Evolutionary conservation across 257 asterid genomes (phyloP), one percentile per base, ranked within the genome.

Genomic region (Sherardia arvensis): DNA sequence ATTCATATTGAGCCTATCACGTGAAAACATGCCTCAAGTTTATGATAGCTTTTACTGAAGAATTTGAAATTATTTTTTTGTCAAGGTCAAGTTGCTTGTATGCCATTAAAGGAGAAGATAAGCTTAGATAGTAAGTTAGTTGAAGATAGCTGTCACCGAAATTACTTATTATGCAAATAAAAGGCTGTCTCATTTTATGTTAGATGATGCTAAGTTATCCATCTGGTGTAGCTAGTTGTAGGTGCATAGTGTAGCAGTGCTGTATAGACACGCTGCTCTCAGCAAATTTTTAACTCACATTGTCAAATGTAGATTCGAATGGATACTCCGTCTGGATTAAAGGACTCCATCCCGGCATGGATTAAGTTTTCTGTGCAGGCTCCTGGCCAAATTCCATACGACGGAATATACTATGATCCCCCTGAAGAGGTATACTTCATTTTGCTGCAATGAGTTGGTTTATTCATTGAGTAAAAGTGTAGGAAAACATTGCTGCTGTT

Each of bases 281-380:
- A 8, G 48, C 64, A 59, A 57, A 53, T 45, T 66, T n/a, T 54
- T 23, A 4, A 43, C 61, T 64, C 66, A 23, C 43, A 45, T 66
- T n/a, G 69, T 73, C 53, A 59, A 73, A 70, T 85, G 78, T 69
- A 93, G 99, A 83, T 93, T 73, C 99, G 99, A 32, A 90, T 93
- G 97, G 94, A 85, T 72, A 90, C 97, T 77, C 95, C 99, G 38
- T 84, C 97, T 57, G 99, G 99, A 59, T 64, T 77, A 28, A 93
- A 90, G 77, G 97, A 93, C 80, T 93, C 97, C n/a, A 93, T 93
- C 78, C 94, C 99, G 55, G 97, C 99, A 75, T 93, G 99, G 99
- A 90, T 87, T 78, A 85, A 90, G 75, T 90, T 81, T 72, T 83
- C 97, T 32, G 90, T 93, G 49, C 99, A 93, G 76, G 94, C 94